Evolutionary conservation across 176 grass and related monocot genomes (phyloP).

Genomic region (Lolium multiflorum): DNA sequence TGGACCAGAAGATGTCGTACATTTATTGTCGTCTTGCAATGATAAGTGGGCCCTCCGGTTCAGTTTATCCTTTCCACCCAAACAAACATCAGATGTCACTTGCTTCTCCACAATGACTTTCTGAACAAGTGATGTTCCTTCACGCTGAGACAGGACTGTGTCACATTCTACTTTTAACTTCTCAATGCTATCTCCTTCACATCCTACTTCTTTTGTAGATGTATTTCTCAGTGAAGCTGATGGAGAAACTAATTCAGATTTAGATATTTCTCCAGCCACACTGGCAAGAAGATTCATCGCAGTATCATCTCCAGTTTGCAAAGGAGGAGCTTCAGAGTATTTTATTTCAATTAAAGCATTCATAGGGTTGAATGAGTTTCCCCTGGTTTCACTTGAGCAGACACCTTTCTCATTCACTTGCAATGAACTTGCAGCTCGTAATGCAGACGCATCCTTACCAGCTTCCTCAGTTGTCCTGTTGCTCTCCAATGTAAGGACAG

Average conservation of each 20-base stretch:
- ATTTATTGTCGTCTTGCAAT: constrained; percentile 34
- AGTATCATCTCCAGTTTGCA: constrained; percentile 71
- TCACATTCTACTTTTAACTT: constrained; percentile 55
- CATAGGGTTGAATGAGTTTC: constrained; percentile 82
- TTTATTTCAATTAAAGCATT: constrained; percentile 97
- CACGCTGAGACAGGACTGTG: constrained; percentile 7
- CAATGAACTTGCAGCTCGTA: constrained; percentile 54
- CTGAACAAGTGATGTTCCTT: constrained; percentile 28
- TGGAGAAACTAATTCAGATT: constrained; percentile 70
- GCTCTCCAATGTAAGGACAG: constrained; percentile 46
- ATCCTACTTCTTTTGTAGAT: constrained; percentile 51
- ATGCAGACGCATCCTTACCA: constrained; percentile 50
- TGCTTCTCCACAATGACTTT: constrained; percentile 31
- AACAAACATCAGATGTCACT: constrained; percentile 40
- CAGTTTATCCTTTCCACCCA: constrained; percentile 40
- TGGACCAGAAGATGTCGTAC: constrained; percentile 13
- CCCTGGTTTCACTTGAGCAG: constrained; percentile 48
- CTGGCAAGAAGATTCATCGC: constrained; percentile 97
- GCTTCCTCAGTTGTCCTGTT: constrained; percentile 51
- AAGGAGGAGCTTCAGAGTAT: constrained; percentile 68
- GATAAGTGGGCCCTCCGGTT: background rate
- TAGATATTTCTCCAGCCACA: constrained; percentile 89
- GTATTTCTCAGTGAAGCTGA: constrained; percentile 48
- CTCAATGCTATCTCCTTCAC: constrained; percentile 42
- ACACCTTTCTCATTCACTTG: constrained; percentile 62